A percentile compares a stretch with the other conserved stretches of the same genome.
These are phyloP conservation scores for Trichoderma asperellum DNA, from an alignment of 2,329 filamentous ascomycete species.

Conservation along the genomic window DNA sequence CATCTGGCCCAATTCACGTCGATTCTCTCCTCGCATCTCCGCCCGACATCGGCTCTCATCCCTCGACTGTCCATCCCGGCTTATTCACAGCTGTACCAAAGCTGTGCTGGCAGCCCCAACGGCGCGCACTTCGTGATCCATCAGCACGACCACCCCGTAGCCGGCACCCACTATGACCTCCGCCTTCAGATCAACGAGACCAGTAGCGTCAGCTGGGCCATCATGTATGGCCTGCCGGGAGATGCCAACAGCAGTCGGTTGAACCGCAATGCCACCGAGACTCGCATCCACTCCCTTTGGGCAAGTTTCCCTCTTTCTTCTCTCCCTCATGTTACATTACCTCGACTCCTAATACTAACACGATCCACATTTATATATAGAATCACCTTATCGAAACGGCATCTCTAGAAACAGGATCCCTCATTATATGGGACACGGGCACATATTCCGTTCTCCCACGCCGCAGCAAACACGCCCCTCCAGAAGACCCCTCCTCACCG, in stretches of 20 bases:
- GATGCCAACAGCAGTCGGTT: constrained; percentile 58
- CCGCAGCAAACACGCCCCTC: constrained; percentile 41
- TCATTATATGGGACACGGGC: constrained; percentile 67
- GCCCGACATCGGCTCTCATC: constrained; percentile 32
- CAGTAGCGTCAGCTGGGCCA: constrained; percentile 67
- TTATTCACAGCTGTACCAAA: constrained; percentile 46
- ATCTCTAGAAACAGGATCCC: constrained; percentile 56
- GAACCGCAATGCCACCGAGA: constrained; percentile 65
- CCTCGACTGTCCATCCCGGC: constrained; percentile 42
- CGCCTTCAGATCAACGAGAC: constrained; percentile 69
- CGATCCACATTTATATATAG: constrained; percentile 40
- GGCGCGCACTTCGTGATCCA: constrained; percentile 69
- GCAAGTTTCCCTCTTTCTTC: constrained; percentile 40
- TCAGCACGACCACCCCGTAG: constrained; percentile 73
- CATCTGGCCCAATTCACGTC: constrained; percentile 47
- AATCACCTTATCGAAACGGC: constrained; percentile 66
- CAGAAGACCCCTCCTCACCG: constrained; percentile 40
- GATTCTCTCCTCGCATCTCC: constrained; percentile 38
- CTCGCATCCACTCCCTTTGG: constrained; percentile 64
- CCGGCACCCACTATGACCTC: constrained; percentile 71
- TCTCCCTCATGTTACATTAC: not conserved
- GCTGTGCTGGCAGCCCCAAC: constrained; percentile 36
- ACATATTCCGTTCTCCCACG: constrained; percentile 58
- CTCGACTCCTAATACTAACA: not conserved
- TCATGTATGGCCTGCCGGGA: constrained; percentile 66